phyloP scores from a whole-genome alignment of 1,284 basidiomycete species.

The Meira miltonrushii region DNA sequence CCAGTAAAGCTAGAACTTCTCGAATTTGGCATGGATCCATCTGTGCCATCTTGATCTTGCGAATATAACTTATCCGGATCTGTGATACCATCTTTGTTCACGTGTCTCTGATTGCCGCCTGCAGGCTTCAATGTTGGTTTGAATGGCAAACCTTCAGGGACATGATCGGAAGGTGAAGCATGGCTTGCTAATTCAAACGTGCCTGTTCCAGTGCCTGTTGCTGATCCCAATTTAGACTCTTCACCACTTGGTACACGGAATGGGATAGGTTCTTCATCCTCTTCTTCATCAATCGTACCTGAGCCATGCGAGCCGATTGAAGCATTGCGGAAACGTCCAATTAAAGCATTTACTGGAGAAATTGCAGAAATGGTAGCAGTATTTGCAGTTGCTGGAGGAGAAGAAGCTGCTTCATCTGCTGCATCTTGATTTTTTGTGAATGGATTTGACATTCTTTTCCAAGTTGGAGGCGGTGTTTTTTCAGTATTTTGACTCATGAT shows the following conservation, averaged over 20 bases:
- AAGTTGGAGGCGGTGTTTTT: no score
- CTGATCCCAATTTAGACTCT: background rate
- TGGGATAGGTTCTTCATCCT: slow-evolving; percentile 4
- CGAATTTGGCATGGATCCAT: background rate
- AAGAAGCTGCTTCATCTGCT: slow-evolving; percentile 2
- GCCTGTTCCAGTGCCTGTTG: slow-evolving; percentile 13
- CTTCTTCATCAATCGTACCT: slow-evolving; percentile 10
- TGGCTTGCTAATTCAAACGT: slow-evolving; percentile 2
- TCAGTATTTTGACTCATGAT: no score
- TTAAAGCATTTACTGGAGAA: slow-evolving; percentile 1
- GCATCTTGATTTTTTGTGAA: slow-evolving; percentile 25
- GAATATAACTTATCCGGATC: slow-evolving; percentile 12
- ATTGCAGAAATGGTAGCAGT: background rate
- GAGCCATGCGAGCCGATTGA: slow-evolving; percentile 5
- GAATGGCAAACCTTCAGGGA: slow-evolving; percentile 14
- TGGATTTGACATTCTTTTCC: slow-evolving; percentile 14
- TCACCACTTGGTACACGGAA: background rate
- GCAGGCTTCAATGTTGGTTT: slow-evolving; percentile 17
- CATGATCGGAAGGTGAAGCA: slow-evolving; percentile 7
- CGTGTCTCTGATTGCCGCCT: slow-evolving; percentile 14
- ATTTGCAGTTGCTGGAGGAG: background rate
- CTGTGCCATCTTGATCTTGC: background rate
- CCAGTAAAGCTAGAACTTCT: slow-evolving; percentile 2
- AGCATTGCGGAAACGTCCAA: slow-evolving; percentile 6
- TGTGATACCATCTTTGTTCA: slow-evolving; percentile 5